Evolutionary conservation across 306 rosid genomes (phyloP), one percentile per base, ranked within the genome.

Genomic region (Quercus aquifolioides): DNA sequence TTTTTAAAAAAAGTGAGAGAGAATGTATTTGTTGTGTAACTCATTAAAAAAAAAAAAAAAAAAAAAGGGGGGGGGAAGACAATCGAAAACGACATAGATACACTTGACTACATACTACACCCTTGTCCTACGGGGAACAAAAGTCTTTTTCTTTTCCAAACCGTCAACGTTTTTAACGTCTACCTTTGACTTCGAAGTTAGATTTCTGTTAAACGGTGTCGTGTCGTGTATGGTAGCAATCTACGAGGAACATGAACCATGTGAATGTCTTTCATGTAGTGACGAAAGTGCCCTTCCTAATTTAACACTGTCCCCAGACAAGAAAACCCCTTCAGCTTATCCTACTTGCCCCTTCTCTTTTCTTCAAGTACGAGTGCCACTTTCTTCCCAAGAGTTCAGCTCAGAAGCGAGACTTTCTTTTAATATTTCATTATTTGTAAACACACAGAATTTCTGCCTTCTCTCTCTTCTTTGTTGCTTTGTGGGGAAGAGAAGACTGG

Each of bases 311-410:
- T 74, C 63, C 83, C 76, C 73, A n/a, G 23, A n/a, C 73, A 73
- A 8, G 65, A 69, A 49, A 18, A 73, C 72, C 67, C 55, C 59
- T 56, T 56, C 74, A 63, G 63, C 52, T 35, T 59, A 13, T 46
- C 68, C 23, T 56, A 7, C 9, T 49, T 15, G 8, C 69, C 46
- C 71, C 57, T 6, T 3, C 43, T 25, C 55, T 65, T 81, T 59
- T 69, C 88, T 71, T 75, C 62, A 14, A 73, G 69, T 84, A 77
- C 80, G 52, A 78, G 79, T 78, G 84, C 83, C 79, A 82, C 84
- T 77, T 77, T 49, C 54, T 10, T 10, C 14, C 70, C 73, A 38
- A 13, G 21, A 49, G 77, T 69, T 60, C 23, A 64, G 74, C 79
- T 69, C 83, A 2, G 82, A 76, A 83, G 86, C 43, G 67, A 63